phyloP scores from a whole-genome alignment of 495 filamentous ascomycete genomes.

The Penicillium coprophilum region DNA sequence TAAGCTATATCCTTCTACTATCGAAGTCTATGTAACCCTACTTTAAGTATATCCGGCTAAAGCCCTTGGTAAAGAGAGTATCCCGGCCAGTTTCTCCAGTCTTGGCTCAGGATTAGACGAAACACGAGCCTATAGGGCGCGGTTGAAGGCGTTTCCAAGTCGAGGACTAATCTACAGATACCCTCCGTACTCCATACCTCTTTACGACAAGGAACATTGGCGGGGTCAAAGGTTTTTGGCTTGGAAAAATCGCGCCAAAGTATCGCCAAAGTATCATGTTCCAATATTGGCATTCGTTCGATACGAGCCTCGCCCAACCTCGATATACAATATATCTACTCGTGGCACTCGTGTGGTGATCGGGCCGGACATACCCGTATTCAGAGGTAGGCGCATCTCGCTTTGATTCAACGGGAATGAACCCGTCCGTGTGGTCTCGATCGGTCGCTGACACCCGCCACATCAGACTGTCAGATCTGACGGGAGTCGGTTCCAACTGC shows the following conservation, averaged over 20 bases:
- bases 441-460: constrained; percentile 20
- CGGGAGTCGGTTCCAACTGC: constrained; percentile 1
- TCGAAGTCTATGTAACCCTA: constrained; percentile 33
- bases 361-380: constrained; percentile 10
- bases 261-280: constrained; percentile 1
- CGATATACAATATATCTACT: constrained; percentile 5
- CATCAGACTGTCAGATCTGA: constrained; percentile 17
- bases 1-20: background rate
- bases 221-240: constrained; percentile 13
- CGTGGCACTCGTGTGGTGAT: constrained; percentile 11
- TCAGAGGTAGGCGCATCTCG: constrained; percentile 3
- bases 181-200: background rate
- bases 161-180: background rate
- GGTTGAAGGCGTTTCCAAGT: constrained; percentile 11
- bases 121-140: constrained; percentile 15
- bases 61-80: background rate
- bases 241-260: background rate
- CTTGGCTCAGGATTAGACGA: constrained; percentile 15
- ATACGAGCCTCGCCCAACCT: constrained; percentile 7
- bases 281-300: constrained; percentile 1
- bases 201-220: constrained; percentile 8
- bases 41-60: constrained; percentile 3
- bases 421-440: constrained; percentile 18
- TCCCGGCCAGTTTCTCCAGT: constrained; percentile 3
- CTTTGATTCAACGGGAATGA: constrained; percentile 10